phyloP scores from a whole-genome alignment of 768 basidiomycete genomes.

The Infundibulicybe gibba region DNA sequence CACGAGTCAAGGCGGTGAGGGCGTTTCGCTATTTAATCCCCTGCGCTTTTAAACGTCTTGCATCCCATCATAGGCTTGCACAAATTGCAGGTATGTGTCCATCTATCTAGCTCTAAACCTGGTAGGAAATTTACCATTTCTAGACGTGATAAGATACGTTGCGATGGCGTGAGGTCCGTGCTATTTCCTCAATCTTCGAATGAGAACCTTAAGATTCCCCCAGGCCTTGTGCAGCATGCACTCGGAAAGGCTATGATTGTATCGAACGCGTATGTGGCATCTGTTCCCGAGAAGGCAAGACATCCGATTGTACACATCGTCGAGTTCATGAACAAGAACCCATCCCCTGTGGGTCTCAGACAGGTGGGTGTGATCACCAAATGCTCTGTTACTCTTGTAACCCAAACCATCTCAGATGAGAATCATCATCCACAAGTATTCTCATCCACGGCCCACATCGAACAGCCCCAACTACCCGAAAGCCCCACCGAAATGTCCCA shows the following conservation, averaged over 20 bases:
- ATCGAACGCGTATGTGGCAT: conserved; percentile 43
- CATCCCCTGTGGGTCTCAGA: no score
- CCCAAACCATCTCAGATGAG: no score
- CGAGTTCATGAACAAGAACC: conserved; percentile 11
- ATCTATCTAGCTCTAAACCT: not conserved
- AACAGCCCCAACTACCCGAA: no score
- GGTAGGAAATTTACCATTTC: conserved; percentile 9
- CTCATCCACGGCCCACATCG: no score
- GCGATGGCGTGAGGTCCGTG: conserved; percentile 52
- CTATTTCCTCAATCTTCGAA: no score
- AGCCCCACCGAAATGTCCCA: no score
- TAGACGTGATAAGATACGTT: conserved; percentile 62
- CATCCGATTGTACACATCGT: conserved; percentile 43
- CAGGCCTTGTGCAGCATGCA: conserved; percentile 50
- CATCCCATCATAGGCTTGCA: conserved; percentile 46
- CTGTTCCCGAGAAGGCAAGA: conserved; percentile 41
- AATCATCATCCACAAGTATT: no score
- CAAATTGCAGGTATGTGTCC: conserved; percentile 51
- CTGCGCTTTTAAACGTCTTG: conserved; percentile 7
- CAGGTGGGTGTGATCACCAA: no score
- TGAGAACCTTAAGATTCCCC: not conserved
- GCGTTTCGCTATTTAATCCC: conserved; percentile 6
- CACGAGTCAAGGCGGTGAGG: conserved; percentile 57
- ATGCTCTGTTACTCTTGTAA: no score
- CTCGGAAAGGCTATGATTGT: conserved; percentile 49